Evolutionary conservation across 495 filamentous ascomycete species (phyloP), one percentile per base, ranked within the genome.

Genomic region (Schizothecium vesticola): DNA sequence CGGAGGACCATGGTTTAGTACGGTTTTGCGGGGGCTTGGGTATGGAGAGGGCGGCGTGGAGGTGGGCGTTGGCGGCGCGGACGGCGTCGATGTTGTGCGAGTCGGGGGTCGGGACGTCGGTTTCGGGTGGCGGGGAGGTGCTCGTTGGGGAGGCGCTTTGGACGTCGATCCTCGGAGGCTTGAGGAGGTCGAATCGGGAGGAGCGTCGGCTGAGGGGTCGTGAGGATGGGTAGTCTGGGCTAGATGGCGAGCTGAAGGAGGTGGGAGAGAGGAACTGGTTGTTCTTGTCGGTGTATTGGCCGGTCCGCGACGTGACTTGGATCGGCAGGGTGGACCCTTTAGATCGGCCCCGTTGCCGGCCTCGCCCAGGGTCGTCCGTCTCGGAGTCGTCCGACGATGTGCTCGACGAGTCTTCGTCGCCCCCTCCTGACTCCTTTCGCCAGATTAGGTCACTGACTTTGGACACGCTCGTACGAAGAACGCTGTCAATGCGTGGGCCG

Each of bases 111-210:
- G 9, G 72, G 19, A 19, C 16, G 43, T 19, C 59, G 13, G 66
- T 29, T 29, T 78, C 56, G 33, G 66, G 60, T 0, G 80, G 71
- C 16, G 81, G 80, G 3, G 81, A 77, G 6, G 77, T 72, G 1
- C 74, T 75, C 16, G 51, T 65, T n/a, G 84, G 79, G 7, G 84
- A 85, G 59, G 84, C 73, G 69, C 75, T 75, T 71, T 85, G 83
- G 43, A 91, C 74, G 66, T 91, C 86, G 67, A 91, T 88, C 59
- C 81, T 80, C 5, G 89, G 89, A 13, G 87, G 86, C 66, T 87
- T 85, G 60, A 90, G 81, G 7, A 81, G 76, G 28, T 88, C 83
- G 63, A 85, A 85, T 12, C 83, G 76, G 9, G 81, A 81, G 4
- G 83, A 82, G 10, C 78, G 72, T 23, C 77, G 80, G 63, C 76